Conservation (phyloP, 2,329 filamentous ascomycete species). For the Phyllosticta paracitricarpa region DNA sequence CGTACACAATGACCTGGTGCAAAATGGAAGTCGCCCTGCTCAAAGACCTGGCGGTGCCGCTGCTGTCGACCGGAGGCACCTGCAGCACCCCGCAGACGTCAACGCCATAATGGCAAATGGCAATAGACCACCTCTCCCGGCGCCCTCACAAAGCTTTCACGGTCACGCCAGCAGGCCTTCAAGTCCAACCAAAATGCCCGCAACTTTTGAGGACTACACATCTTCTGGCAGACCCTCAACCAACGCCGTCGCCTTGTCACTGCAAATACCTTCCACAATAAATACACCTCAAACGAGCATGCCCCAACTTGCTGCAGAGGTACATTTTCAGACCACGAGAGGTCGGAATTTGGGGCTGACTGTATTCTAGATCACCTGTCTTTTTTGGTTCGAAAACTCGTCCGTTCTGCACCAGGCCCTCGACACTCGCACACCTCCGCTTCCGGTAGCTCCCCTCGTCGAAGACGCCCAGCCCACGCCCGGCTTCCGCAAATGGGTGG, state of each 20-base stretch:
- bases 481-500: slow-evolving; percentile 89
- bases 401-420: slow-evolving; percentile 69
- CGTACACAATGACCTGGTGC: slow-evolving; percentile 3
- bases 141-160: neutral
- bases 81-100: slow-evolving; percentile 13
- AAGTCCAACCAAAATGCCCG: neutral
- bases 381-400: slow-evolving; percentile 95
- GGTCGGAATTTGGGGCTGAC: neutral
- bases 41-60: slow-evolving; percentile 6
- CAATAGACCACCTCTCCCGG: neutral
- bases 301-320: slow-evolving; percentile 32
- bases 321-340: slow-evolving; percentile 7
- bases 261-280: slow-evolving; percentile 27
- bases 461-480: slow-evolving; percentile 64
- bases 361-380: slow-evolving; percentile 65
- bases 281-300: slow-evolving; percentile 29
- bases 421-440: slow-evolving; percentile 38
- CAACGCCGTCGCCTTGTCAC: slow-evolving; percentile 12
- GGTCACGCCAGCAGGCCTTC: neutral
- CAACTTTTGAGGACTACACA: slow-evolving; percentile 1
- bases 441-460: slow-evolving; percentile 47
- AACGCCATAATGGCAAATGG: slow-evolving; percentile 5
- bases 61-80: slow-evolving; percentile 3
- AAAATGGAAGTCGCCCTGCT: slow-evolving; percentile 1
- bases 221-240: slow-evolving; percentile 5